phyloP scores from a whole-genome alignment of 1,284 basidiomycete species.

The Ustanciosporium gigantosporum region DNA sequence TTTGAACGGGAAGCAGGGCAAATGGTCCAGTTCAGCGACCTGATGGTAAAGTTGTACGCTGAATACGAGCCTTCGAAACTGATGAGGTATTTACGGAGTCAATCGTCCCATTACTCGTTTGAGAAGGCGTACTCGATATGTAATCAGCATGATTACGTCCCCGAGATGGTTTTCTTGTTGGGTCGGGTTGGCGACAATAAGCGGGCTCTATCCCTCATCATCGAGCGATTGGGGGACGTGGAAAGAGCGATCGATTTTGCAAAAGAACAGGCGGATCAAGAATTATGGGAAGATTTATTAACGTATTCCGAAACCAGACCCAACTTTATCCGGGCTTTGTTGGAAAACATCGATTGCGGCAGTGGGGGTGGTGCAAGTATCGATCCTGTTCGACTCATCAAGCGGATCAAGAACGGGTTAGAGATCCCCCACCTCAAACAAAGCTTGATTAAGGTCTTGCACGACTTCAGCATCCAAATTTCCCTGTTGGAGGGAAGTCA shows the following conservation, averaged over 20 bases:
- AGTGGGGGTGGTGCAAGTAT: slow-evolving; percentile 97
- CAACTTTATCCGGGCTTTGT: slow-evolving; percentile 87
- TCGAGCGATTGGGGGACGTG: slow-evolving; percentile 91
- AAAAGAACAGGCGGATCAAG: slow-evolving; percentile 93
- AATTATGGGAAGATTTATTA: slow-evolving; percentile 95
- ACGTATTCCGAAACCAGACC: slow-evolving; percentile 92
- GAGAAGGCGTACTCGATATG: slow-evolving; percentile 91
- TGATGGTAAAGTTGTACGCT: slow-evolving; percentile 86
- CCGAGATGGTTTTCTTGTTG: slow-evolving; percentile 95
- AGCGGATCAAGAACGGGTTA: slow-evolving; percentile 90
- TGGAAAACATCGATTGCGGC: slow-evolving; percentile 91
- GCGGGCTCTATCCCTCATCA: slow-evolving; percentile 88
- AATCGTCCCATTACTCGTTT: slow-evolving; percentile 85
- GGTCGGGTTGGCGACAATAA: slow-evolving; percentile 98
- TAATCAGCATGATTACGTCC: slow-evolving; percentile 80
- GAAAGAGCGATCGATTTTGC: slow-evolving; percentile 95
- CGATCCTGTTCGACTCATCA: slow-evolving; percentile 88
- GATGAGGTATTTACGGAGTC: slow-evolving; percentile 84
- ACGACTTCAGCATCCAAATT: slow-evolving; percentile 82
- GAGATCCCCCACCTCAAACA: slow-evolving; percentile 93
- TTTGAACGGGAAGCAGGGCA: slow-evolving; percentile 83
- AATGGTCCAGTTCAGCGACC: slow-evolving; percentile 78
- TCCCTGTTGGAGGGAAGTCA: slow-evolving; percentile 53
- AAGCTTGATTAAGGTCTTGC: slow-evolving; percentile 92
- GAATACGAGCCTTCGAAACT: slow-evolving; percentile 78